Conservation (phyloP, 2,329 filamentous ascomycete species). For the Diaporthe humulicola region DNA sequence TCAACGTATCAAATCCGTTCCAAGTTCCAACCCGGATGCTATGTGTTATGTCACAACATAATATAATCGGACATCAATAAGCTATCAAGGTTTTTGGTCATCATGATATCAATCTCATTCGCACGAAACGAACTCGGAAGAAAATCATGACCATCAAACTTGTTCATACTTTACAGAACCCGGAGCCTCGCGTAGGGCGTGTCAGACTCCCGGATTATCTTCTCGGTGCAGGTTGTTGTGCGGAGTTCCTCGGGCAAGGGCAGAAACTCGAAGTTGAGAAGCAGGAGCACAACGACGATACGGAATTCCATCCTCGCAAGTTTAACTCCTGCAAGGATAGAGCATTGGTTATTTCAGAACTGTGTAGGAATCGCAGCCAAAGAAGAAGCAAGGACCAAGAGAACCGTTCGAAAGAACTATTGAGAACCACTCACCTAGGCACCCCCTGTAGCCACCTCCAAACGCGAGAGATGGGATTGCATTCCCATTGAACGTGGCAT, state of each 20-base stretch:
- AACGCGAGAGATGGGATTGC: slow-evolving; percentile 52
- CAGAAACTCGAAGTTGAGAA: slow-evolving; percentile 38
- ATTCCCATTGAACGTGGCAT: slow-evolving; percentile 49
- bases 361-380: neutral
- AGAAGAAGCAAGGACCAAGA: neutral
- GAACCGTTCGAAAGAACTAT: neutral
- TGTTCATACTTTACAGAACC: neutral
- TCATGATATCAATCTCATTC: too few relatives aligned
- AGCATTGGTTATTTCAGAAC: neutral
- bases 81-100: too few relatives aligned
- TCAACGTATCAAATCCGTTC: too few relatives aligned
- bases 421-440: slow-evolving; percentile 47
- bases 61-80: too few relatives aligned
- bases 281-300: slow-evolving; percentile 29
- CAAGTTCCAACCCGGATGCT: too few relatives aligned
- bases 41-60: too few relatives aligned
- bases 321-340: neutral
- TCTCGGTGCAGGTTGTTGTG: slow-evolving; percentile 5
- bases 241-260: slow-evolving; percentile 30
- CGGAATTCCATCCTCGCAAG: slow-evolving; percentile 12
- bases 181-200: slow-evolving; percentile 5
- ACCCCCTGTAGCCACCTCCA: slow-evolving; percentile 52
- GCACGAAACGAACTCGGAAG: too few relatives aligned
- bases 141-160: too few relatives aligned
- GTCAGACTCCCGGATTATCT: slow-evolving; percentile 23